Evolutionary conservation across 2,329 filamentous ascomycete species (phyloP).

Genomic region (Cytospora mali): DNA sequence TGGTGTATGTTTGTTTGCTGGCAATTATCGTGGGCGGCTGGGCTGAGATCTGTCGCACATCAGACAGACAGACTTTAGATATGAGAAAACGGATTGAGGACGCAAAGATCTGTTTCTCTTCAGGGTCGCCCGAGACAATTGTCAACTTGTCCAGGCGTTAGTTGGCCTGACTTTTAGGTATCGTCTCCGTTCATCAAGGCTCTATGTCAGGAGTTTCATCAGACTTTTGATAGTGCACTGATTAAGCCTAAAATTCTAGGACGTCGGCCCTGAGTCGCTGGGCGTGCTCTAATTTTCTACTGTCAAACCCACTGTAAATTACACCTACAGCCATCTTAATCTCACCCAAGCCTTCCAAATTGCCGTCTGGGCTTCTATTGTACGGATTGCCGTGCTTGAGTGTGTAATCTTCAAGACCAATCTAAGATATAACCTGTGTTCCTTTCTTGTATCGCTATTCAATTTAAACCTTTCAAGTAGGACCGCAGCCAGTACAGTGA

Average conservation of each 20-base stretch:
- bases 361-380: no score
- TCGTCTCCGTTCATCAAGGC: not conserved
- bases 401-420: no score
- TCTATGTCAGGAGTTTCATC: not conserved
- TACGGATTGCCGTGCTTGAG: no score
- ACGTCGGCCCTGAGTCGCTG: not conserved
- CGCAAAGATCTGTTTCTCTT: not conserved
- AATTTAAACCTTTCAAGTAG: not conserved
- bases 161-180: not conserved
- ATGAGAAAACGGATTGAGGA: not conserved
- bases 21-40: not conserved
- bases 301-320: slow-evolving; percentile 12
- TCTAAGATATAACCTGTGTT: no score
- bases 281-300: not conserved
- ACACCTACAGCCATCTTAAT: not conserved
- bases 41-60: not conserved
- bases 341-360: not conserved
- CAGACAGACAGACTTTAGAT: not conserved
- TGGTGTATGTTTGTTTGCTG: not conserved
- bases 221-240: not conserved
- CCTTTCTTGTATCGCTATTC: not conserved
- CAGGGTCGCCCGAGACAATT: not conserved
- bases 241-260: not conserved
- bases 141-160: not conserved
- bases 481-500: no score